phyloP scores from a whole-genome alignment of 331 rosid genomes.

The Quercus tomentella region DNA sequence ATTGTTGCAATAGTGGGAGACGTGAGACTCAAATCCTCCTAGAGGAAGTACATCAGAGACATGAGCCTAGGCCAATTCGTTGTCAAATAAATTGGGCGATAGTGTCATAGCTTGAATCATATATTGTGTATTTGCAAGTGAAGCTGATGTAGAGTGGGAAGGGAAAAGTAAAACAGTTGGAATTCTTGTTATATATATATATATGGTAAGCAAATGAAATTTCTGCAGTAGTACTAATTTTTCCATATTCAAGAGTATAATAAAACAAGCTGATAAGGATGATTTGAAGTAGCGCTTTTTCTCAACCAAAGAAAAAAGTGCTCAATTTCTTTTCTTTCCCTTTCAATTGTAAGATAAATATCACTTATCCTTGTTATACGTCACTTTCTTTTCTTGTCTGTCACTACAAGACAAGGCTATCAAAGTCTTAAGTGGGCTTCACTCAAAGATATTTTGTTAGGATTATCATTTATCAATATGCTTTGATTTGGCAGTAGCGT shows the following conservation, averaged over 20 bases:
- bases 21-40: slow-evolving; percentile 36
- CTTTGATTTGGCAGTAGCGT: neutral
- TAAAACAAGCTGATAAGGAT: neutral
- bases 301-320: neutral
- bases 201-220: neutral
- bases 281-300: neutral
- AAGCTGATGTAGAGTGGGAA: neutral
- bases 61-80: slow-evolving; percentile 20
- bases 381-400: neutral
- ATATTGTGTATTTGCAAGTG: neutral
- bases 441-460: neutral
- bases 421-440: neutral
- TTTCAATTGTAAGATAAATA: neutral
- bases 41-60: slow-evolving; percentile 38
- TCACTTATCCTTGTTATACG: neutral
- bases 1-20: slow-evolving; percentile 28
- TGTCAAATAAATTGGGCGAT: slow-evolving; percentile 19
- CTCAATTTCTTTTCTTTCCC: neutral
- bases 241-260: neutral
- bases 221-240: neutral
- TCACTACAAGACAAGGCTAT: neutral
- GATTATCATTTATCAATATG: neutral
- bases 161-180: neutral
- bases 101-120: slow-evolving; percentile 12
- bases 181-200: neutral